A percentile compares a stretch with the other conserved stretches of the same genome.
Evolutionary conservation across 768 basidiomycete genomes (phyloP).

Genomic region (Naematelia aurantialba): DNA sequence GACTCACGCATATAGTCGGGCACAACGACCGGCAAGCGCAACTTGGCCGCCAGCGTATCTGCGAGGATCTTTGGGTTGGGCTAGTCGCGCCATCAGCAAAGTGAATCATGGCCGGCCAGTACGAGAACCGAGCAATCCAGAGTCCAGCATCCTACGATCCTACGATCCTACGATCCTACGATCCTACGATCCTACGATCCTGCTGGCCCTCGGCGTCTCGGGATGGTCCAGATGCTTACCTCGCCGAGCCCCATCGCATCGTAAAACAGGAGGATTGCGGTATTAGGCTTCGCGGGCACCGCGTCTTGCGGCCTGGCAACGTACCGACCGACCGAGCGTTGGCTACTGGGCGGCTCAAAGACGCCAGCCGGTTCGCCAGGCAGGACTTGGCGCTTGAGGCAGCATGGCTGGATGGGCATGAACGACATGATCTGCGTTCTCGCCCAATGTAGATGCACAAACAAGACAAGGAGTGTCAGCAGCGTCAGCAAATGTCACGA

Average conservation of each 20-base stretch:
- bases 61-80: constrained; percentile 36
- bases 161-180: constrained; percentile 17
- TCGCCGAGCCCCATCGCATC: constrained; percentile 24
- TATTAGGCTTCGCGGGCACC: constrained; percentile 11
- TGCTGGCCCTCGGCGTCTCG: no score
- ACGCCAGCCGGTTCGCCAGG: constrained; percentile 24
- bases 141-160: neutral
- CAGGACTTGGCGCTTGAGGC: constrained; percentile 20
- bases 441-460: no score
- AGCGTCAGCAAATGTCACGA: no score
- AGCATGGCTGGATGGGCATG: constrained; percentile 25
- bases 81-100: no score
- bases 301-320: constrained; percentile 24
- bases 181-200: no score
- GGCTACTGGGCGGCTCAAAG: constrained; percentile 6
- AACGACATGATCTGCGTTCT: constrained; percentile 31
- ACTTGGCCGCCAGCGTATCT: constrained; percentile 28
- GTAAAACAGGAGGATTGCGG: constrained; percentile 23
- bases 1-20: constrained; percentile 40
- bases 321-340: constrained; percentile 22
- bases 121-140: neutral
- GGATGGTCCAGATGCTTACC: no score
- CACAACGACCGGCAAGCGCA: constrained; percentile 30
- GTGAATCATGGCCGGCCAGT: neutral
- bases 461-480: no score